Base-by-base conservation (phyloP, 768 basidiomycete species). In the Tricholoma sp. region DNA sequence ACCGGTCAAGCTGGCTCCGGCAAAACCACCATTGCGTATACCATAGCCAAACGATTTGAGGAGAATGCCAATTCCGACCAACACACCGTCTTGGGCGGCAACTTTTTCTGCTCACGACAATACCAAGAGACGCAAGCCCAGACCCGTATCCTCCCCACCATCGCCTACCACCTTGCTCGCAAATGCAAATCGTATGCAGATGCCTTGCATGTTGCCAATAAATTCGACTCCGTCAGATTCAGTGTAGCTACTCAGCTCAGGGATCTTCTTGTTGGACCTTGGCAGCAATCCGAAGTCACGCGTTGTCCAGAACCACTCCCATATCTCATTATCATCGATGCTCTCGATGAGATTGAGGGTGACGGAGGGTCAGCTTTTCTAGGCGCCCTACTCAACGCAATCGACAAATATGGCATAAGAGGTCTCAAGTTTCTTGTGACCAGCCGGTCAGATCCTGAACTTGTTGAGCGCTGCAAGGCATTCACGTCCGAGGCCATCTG, bases 401-500 rank as follows among this genome's bases (percentile, higher is more conserved):
- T 41, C 39, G 18, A 41, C 39, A 18, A 41, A 41, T 4, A 17
- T 41, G 4, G n/a, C n/a, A 17, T 41, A 41, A 3, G n/a, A 17
- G 39, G 39, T 4, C 44, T 45, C 44, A 45, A 45, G 44, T 45
- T 45, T 12, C 44, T 45, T 8, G 29, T 45, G 24, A 28, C 44
- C 20, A 45, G 44, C 10, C 44, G 24, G 29, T 24, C 44, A 28
- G 24, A 45, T 12, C 44, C 15, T 54, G 2, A 53, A 1, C 32
- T 67, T 39, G 63, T 56, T 34, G 12, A 39, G 15, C 41, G 65
- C 24, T 65, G 65, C 34, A 47, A 34, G 8, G 54, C 58, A 17
- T 63, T 65, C 15, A n/a, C 61, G 28, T 15, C 47, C 17, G 55
- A 60, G 8, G 59, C 63, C 11, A 24, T 45, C 24, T 45, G 24